Evolutionary conservation across 2,329 filamentous ascomycete genomes (phyloP), one percentile per base, ranked within the genome.

Genomic region (Cercospora zeina): DNA sequence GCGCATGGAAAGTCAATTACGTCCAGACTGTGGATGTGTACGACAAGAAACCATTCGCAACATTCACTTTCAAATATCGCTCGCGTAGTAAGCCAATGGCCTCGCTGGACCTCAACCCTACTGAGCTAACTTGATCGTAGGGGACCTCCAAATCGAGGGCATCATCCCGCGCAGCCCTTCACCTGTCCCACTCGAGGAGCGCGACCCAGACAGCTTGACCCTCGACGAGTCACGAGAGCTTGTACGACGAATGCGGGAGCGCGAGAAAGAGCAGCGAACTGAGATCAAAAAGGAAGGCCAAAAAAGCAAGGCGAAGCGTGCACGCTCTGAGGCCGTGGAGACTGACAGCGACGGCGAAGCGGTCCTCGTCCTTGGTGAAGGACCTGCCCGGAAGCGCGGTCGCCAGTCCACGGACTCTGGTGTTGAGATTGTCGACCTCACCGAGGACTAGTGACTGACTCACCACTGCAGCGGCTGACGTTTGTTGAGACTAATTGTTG

Each of bases 71-170:
- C 68, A 67, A 66, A n/a, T 72, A 72, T 31, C 67, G 70, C 1
- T 68, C 70, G 0, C 67, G 61, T n/a, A 62, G 70, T 72, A 64
- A 24, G 70, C 59, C 13, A 59, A 19, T 8, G 13, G 3, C 2
- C 7, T 14, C 21, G 33, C 14, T 21, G 6, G 11, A 27, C 16
- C 42, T 13, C 3, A 14, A 54, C 19, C 2, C 19, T 19, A 11
- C 62, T 63, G 19, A 64, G n/a, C 62, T 63, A 27, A 64, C 50
- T 10, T 8, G 21, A 33, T 59, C 31, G 59, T 31, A 73, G 69
- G 55, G 19, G 71, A 72, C 24, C 69, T 73, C 1, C 67, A 71
- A 37, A 65, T 70, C 49, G 71, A 72, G 58, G 65, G 66, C 37
- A 63, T 72, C 55, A 66, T 73, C 33, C 59, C 63, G 5, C 66